Evolutionary conservation across 768 basidiomycete species (phyloP).

Genomic region (Naematelia aurantialba): DNA sequence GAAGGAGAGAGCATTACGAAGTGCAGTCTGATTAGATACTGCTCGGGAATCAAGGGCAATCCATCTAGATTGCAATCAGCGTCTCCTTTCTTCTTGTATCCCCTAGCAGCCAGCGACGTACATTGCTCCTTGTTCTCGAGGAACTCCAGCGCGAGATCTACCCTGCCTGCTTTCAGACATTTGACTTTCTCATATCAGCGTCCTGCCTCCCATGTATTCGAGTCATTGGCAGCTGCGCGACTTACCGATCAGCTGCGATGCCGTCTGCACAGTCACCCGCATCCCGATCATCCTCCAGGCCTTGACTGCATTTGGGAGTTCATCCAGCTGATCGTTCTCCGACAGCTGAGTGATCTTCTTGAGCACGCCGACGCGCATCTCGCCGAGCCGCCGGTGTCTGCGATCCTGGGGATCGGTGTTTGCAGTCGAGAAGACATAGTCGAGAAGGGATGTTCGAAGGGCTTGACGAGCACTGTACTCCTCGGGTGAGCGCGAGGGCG

Average conservation of each 20-base stretch:
- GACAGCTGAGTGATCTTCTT: conserved; percentile 15
- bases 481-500: background rate
- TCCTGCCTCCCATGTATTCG: background rate
- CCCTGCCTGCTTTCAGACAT: background rate
- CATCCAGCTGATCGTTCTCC: conserved; percentile 16
- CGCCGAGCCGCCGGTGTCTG: background rate
- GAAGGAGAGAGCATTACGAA: background rate
- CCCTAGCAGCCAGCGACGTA: background rate
- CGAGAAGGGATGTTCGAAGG: background rate
- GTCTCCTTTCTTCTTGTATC: background rate
- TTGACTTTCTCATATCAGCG: background rate
- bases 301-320: conserved; percentile 10
- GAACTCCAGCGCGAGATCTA: conserved; percentile 1
- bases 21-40: background rate
- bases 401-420: background rate
- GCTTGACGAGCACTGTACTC: background rate
- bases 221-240: background rate
- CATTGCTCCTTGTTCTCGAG: conserved; percentile 1
- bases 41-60: background rate
- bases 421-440: background rate
- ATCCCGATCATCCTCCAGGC: conserved; percentile 16
- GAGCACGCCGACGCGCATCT: conserved; percentile 8
- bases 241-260: conserved; percentile 21
- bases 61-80: background rate
- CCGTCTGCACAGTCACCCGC: conserved; percentile 13